phyloP scores from a whole-genome alignment of 2,329 filamentous ascomycete species.

The Aspergillus sp. region DNA sequence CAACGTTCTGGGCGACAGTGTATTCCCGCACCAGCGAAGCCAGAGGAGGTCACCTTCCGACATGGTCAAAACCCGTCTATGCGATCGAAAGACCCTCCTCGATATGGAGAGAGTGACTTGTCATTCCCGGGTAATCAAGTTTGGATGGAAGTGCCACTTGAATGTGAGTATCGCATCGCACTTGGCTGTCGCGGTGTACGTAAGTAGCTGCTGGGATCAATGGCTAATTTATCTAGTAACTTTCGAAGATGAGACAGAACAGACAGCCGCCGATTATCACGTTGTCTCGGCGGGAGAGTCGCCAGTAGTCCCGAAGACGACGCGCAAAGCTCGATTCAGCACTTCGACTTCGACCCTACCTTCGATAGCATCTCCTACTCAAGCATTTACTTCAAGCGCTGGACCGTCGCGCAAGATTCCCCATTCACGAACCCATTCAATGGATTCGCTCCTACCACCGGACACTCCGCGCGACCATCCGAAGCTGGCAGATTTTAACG shows the following conservation, averaged over 20 bases:
- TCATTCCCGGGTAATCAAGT: conserved; percentile 34
- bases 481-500: conserved; percentile 29
- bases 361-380: conserved; percentile 16
- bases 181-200: not conserved
- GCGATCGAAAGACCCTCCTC: conserved; percentile 32
- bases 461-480: conserved; percentile 22
- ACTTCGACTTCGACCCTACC: conserved; percentile 26
- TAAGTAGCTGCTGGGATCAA: not conserved
- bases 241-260: conserved; percentile 38
- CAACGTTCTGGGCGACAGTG: conserved; percentile 37
- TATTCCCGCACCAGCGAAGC: conserved; percentile 33
- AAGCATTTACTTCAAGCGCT: conserved; percentile 10
- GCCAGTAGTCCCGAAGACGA: conserved; percentile 19
- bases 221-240: conserved; percentile 23
- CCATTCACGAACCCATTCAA: conserved; percentile 17
- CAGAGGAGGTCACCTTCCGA: conserved; percentile 37
- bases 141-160: conserved; percentile 30
- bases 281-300: conserved; percentile 24
- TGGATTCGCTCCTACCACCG: conserved; percentile 20
- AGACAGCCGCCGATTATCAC: conserved; percentile 35
- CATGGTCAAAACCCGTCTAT: conserved; percentile 39
- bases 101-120: conserved; percentile 37
- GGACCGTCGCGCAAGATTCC: conserved; percentile 9
- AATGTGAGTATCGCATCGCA: conserved; percentile 24
- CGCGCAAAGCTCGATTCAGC: conserved; percentile 26